Base-by-base conservation (phyloP, 768 basidiomycete genomes). In the Pleurotus eryngii region DNA sequence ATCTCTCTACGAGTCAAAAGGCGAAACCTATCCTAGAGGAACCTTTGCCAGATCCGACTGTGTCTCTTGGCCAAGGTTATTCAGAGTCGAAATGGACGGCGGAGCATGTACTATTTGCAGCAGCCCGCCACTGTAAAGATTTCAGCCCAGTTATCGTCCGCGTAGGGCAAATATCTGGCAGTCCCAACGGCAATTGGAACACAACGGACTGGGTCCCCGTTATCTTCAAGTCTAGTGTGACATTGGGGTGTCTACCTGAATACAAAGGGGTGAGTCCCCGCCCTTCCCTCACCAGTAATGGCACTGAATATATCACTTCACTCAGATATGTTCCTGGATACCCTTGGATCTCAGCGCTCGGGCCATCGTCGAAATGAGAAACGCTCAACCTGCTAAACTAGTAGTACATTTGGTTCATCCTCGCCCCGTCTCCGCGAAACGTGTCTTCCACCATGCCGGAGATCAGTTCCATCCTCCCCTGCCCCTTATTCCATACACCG, bases 131-230 rank as follows among this genome's bases (percentile, higher is more conserved):
- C 3, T 54, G 51, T 24, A 60, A 61, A 7, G 45, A 56, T 1
- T 58, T 72, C 20, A 62, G 62, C n/a, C 60, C 68, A 3, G 43
- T 67, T 12, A 58, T 67, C 12, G 64, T 74, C 22, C 74, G 76
- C 26, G 64, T 76, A 11, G 72, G 77, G 8, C 74, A 76, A 57
- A 64, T 78, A 55, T 59, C 66, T 14, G 76, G 74, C 3, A 68
- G 68, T 3, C 59, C 64, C 3, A 68, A 70, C 54, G 77, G 76
- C 11, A 68, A 69, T 7, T 76, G 74, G 76, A 68, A 66, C 38
- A 70, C 67, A 1, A 62, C 67, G 2, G 68, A 73, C 35, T 75
- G 74, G 71, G 62, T 78, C 18, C 72, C 76, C 8, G 63, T 66
- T 22, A 64, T 77, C 4, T 61, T 76, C 26, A 70, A 71, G 59